Evolutionary conservation across 1,284 basidiomycete genomes (phyloP), one percentile per base, ranked within the genome.

Genomic region (Peniophora sp.): DNA sequence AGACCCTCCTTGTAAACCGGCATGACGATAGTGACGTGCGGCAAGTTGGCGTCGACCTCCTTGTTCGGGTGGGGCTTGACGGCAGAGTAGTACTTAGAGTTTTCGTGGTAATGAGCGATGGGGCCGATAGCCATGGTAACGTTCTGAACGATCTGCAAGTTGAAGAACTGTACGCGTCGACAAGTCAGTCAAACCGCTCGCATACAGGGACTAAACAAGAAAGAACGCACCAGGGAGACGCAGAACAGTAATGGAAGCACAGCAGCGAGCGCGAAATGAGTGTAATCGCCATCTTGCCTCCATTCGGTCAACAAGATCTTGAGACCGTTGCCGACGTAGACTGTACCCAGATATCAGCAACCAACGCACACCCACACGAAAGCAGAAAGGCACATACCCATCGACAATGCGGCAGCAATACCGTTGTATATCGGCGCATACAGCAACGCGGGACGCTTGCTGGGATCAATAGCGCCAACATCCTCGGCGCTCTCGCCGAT

Each of bases 21-120:
- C 68, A 78, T 72, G 60, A 77, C 72, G 51, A 78, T 73, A 8
- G 78, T 78, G 54, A 81, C 66, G 60, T 79, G 76, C 5, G 76
- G 72, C 17, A 80, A 66, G 52, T 67, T 66, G 49, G 69, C 68
- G 54, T 72, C 70, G 35, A 72, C 69, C 32, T 67, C 53, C 57
- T 70, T 70, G 58, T 68, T 71, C 36, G 69, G 58, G 6, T 61
- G 59, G 0, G 75, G 75, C 39, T 68, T 57, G 49, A 67, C 53
- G 20, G 72, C 74, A 6, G 69, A 73, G 64, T 71, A 78, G 60
- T 74, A 76, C 53, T 65, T 68, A 1, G 72, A 73, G 57, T 78
- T 78, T 43, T 69, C 60, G 54, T 68, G 68, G 60, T 72, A 71
- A 60, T 81, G 77, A 36, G 70, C 69, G 54, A 79, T 71, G 24